These are phyloP conservation scores for Acrocalymma vagum DNA, from an alignment of 2,329 filamentous ascomycete species.

Conservation along the genomic window DNA sequence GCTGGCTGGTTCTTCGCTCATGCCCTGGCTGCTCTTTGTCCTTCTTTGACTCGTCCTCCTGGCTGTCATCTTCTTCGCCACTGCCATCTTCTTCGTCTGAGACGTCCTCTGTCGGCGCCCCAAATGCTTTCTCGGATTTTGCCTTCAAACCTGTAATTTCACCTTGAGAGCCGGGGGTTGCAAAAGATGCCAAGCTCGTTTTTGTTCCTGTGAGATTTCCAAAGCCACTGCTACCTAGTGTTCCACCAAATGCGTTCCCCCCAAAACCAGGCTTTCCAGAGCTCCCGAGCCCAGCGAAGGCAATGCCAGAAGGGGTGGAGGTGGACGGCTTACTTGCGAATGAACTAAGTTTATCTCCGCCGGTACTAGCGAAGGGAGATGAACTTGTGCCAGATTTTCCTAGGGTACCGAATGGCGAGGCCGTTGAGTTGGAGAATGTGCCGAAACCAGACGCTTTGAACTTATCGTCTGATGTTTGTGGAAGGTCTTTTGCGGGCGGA, in stretches of 20 bases:
- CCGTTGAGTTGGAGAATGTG: slow-evolving; percentile 47
- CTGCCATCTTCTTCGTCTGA: slow-evolving; percentile 66
- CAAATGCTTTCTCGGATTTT: slow-evolving; percentile 77
- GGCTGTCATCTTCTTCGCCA: slow-evolving; percentile 62
- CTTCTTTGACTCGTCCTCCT: slow-evolving; percentile 27
- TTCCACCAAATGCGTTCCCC: slow-evolving; percentile 52
- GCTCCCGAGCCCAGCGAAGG: slow-evolving; percentile 44
- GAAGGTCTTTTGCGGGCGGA: slow-evolving; percentile 25
- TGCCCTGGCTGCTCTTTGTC: slow-evolving; percentile 46
- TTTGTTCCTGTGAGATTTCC: slow-evolving; percentile 31
- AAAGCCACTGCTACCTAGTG: slow-evolving; percentile 42
- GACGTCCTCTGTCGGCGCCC: slow-evolving; percentile 64
- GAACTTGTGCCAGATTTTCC: slow-evolving; percentile 21
- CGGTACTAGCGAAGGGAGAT: slow-evolving; percentile 48
- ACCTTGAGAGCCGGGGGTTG: slow-evolving; percentile 62
- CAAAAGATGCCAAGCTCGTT: slow-evolving; percentile 71
- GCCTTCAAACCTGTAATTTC: slow-evolving; percentile 57
- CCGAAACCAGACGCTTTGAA: slow-evolving; percentile 63
- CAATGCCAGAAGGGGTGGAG: slow-evolving; percentile 19
- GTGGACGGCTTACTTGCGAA: slow-evolving; percentile 32
- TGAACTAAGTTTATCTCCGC: slow-evolving; percentile 33
- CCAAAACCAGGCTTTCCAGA: slow-evolving; percentile 45
- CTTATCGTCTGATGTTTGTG: slow-evolving; percentile 52
- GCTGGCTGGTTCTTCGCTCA: slow-evolving; percentile 36
- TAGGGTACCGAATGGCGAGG: slow-evolving; percentile 46